Conservation (phyloP, 164 flowering plant genomes). For the Saururus chinensis region DNA sequence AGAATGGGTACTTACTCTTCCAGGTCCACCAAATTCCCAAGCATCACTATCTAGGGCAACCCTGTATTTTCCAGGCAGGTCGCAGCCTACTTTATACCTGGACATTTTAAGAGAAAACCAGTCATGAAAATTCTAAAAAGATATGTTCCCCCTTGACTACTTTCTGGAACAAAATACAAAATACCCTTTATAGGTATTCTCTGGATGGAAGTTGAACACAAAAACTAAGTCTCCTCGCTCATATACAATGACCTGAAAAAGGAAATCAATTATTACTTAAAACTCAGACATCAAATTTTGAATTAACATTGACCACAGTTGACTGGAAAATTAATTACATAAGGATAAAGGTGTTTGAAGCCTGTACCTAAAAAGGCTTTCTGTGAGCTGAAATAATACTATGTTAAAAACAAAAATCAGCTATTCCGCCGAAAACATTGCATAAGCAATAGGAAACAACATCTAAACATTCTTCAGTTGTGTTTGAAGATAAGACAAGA, state of each 20-base stretch:
- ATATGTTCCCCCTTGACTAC: not conserved
- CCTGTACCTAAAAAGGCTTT: not conserved
- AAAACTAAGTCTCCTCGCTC: slow-evolving; percentile 92
- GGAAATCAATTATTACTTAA: not conserved
- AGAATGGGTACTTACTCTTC: slow-evolving; percentile 57
- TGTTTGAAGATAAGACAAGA: no score
- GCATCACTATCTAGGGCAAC: slow-evolving; percentile 96
- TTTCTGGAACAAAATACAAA: slow-evolving; percentile 2
- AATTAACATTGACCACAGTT: no score
- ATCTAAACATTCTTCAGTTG: no score
- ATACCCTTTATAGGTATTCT: slow-evolving; percentile 81
- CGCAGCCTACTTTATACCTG: slow-evolving; percentile 95
- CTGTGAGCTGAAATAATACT: not conserved
- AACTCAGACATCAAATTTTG: not conserved
- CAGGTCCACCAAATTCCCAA: slow-evolving; percentile 81
- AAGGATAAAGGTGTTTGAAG: not conserved
- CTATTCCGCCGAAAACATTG: no score
- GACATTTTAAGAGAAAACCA: not conserved
- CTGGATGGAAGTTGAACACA: slow-evolving; percentile 91
- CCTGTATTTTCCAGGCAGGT: slow-evolving; percentile 87
- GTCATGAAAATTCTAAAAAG: not conserved
- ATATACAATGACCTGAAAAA: slow-evolving; percentile 81
- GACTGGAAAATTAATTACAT: not conserved
- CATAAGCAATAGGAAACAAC: no score
- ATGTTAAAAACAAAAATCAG: no score